These are phyloP conservation scores for Lantana camara DNA, from an alignment of 257 asterid species.

Conservation along the genomic window DNA sequence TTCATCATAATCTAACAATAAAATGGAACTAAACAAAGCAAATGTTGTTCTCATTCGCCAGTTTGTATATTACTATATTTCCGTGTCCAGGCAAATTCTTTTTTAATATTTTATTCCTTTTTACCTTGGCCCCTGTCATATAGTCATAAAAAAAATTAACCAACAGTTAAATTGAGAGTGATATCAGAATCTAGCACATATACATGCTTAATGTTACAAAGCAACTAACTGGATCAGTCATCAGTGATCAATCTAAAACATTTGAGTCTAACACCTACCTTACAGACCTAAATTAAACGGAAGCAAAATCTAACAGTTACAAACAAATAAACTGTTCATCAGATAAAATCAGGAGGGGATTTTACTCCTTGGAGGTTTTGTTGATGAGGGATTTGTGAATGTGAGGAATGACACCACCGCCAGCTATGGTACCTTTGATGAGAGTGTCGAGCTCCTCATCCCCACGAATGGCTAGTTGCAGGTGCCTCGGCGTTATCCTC, in stretches of 20 bases:
- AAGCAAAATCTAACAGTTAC: constrained; percentile 16
- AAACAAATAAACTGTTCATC: constrained; percentile 17
- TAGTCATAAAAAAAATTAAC: background rate
- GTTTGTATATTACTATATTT: no score
- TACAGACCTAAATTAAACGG: constrained; percentile 21
- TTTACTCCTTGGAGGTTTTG: constrained; percentile 89
- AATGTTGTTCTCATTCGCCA: no score
- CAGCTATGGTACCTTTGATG: constrained; percentile 93
- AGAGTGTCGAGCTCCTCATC: constrained; percentile 97
- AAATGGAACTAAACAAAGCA: no score
- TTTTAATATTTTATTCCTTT: no score
- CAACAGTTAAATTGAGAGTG: background rate
- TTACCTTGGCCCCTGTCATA: no score
- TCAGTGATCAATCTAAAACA: constrained; percentile 26
- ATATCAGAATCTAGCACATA: background rate
- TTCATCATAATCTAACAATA: no score
- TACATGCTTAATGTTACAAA: constrained; percentile 9
- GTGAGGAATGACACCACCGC: constrained; percentile 98
- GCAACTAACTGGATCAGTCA: no score
- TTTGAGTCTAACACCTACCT: constrained; percentile 33
- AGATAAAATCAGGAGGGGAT: constrained; percentile 9
- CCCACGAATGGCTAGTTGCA: constrained; percentile 95
- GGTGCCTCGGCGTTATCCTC: constrained; percentile 91
- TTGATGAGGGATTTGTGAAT: constrained; percentile 98
- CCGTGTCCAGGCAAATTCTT: no score